Conservation (phyloP, 768 basidiomycete species). For the Tricholoma hemisulphureum region DNA sequence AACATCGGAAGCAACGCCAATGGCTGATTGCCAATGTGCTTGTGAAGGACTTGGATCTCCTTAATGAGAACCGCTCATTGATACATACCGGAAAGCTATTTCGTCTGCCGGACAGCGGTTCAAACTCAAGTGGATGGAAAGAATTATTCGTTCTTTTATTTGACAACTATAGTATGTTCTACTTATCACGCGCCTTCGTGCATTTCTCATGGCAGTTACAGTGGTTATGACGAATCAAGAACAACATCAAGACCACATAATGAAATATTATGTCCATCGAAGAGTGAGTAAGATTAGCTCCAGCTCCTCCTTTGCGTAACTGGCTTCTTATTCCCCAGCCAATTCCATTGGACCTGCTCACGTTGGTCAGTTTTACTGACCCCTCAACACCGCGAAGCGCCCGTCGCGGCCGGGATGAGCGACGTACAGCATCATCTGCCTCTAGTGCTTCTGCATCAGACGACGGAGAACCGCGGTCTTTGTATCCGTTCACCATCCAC, state of each 20-base stretch:
- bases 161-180: slow-evolving; percentile 82
- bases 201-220: slow-evolving; percentile 27
- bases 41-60: slow-evolving; percentile 77
- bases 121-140: slow-evolving; percentile 77
- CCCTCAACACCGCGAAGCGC: slow-evolving; percentile 65
- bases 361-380: slow-evolving; percentile 79
- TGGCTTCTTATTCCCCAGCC: slow-evolving; percentile 50
- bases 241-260: slow-evolving; percentile 62
- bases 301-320: not conserved
- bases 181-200: not conserved
- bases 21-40: too few species aligned
- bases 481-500: slow-evolving; percentile 85
- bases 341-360: slow-evolving; percentile 86
- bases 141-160: slow-evolving; percentile 89
- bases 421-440: slow-evolving; percentile 13
- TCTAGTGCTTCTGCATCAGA: slow-evolving; percentile 37
- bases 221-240: slow-evolving; percentile 84
- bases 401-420: slow-evolving; percentile 58
- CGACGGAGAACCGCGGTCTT: slow-evolving; percentile 60
- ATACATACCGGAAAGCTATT: slow-evolving; percentile 80
- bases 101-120: slow-evolving; percentile 78
- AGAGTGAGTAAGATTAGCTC: slow-evolving; percentile 49
- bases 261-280: slow-evolving; percentile 75
- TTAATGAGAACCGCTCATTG: slow-evolving; percentile 80
- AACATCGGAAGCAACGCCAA: not conserved